These are phyloP conservation scores for Echites panduratus DNA, from an alignment of 257 asterid genomes.

Conservation along the genomic window DNA sequence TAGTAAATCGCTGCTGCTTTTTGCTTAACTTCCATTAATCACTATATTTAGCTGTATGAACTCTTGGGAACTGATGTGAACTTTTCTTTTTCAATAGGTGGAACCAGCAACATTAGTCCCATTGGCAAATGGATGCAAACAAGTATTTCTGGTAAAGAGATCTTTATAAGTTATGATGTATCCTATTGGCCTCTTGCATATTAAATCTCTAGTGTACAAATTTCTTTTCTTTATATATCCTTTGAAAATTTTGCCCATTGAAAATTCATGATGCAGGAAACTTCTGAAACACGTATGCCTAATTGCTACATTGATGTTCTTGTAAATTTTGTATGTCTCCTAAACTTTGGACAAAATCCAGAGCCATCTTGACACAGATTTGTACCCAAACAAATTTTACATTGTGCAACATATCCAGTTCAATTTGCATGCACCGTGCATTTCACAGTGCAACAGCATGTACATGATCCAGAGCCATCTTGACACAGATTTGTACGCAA, in stretches of 20 bases:
- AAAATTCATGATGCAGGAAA: neutral
- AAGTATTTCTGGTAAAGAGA: conserved; percentile 77
- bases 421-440: neutral
- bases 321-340: neutral
- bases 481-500: neutral
- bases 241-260: neutral
- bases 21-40: neutral
- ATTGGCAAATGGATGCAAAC: conserved; percentile 91
- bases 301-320: neutral
- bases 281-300: neutral
- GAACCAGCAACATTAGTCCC: conserved; percentile 93
- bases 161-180: neutral
- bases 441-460: neutral
- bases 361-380: neutral
- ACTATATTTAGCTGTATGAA: neutral
- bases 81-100: conserved; percentile 52
- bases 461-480: too few species aligned
- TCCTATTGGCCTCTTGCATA: neutral
- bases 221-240: neutral
- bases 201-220: neutral
- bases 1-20: neutral
- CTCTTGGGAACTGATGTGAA: conserved; percentile 4
- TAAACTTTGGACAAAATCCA: neutral
- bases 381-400: neutral
- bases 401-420: neutral